Base-by-base conservation (phyloP, 805 yeast species). In the Monosporozyma yasuniensis region DNA sequence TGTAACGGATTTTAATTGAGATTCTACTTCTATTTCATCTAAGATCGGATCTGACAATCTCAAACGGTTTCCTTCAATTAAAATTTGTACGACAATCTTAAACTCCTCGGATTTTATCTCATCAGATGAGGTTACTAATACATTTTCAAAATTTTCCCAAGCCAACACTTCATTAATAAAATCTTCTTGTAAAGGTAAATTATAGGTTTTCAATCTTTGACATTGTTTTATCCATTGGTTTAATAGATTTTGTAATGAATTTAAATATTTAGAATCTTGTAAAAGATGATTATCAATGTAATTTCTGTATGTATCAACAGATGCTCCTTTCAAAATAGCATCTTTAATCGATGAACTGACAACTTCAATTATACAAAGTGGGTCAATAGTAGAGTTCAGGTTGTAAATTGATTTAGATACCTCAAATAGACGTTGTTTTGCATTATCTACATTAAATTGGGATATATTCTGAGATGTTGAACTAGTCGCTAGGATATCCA, bases 141-240 rank as follows among this genome's bases (percentile, higher is more conserved):
- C 81, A 1, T 66, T 60, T 57, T 86, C 91, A 70, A 86, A 72
- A 0, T 87, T 77, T 8, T 71, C 67, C 97, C 97, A 90, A 56
- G 85, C 89, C 44, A 74, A 78, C 3, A 84, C 72, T 58, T 90
- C 97, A 39, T 84, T 88, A 1, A 66, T 56, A 1, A 79, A 73
- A 0, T 79, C 67, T 1, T 86, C 88, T 25, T 66, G 52, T 0
- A 84, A 78, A 25, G 76, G 76, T 22, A 70, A 69, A 0, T 88
- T 52, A 19, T 54, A 42, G 1, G 32, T 11, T 14, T 49, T 78
- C 5, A 87, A 69, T 1, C 72, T 64, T 53, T 81, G 83, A 12
- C 83, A 76, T 32, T 77, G 76, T 52, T 73, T 77, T 16, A 83
- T 78, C 97, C 97, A 90, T 2, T 70, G 69, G 57, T 86, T 86